Evolutionary conservation across 1,284 basidiomycete species (phyloP).

Genomic region (Trametes hirsuta): DNA sequence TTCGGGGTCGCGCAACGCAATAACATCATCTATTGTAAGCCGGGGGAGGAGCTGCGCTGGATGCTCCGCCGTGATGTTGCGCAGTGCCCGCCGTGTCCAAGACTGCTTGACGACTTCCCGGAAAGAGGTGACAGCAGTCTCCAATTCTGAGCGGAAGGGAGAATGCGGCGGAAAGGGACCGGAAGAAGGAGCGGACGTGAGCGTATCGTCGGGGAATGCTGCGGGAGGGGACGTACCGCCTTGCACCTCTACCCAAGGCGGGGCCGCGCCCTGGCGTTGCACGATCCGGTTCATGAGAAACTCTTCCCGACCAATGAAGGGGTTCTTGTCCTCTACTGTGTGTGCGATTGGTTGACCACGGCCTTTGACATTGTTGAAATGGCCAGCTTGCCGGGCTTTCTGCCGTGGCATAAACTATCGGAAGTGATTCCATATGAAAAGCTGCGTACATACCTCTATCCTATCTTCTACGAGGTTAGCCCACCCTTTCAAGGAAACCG

Average conservation of each 20-base stretch:
- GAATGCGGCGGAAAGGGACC: not conserved
- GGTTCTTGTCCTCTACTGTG: conserved; percentile 74
- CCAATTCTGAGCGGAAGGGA: conserved; percentile 45
- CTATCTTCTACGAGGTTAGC: conserved; percentile 75
- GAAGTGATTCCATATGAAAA: not conserved
- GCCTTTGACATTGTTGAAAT: conserved; percentile 76
- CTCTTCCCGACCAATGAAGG: conserved; percentile 79
- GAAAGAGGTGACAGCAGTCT: conserved; percentile 62
- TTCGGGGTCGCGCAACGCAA: conserved; percentile 61
- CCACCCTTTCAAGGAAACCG: conserved; percentile 76
- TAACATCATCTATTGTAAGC: conserved; percentile 49
- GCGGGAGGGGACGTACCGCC: conserved; percentile 46
- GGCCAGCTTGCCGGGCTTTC: conserved; percentile 70
- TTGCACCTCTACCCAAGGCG: conserved; percentile 93
- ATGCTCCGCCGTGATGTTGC: conserved; percentile 57
- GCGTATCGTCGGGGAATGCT: not conserved
- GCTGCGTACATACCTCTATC: conserved; percentile 62
- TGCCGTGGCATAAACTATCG: conserved; percentile 31
- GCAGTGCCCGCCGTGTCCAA: conserved; percentile 69
- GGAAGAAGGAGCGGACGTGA: not conserved
- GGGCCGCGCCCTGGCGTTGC: conserved; percentile 81
- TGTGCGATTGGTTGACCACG: conserved; percentile 71
- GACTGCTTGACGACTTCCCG: conserved; percentile 63
- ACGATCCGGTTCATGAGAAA: conserved; percentile 91
- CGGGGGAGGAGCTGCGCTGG: conserved; percentile 45